phyloP scores from a whole-genome alignment of 1,139 yeast species.

The Candida labiduridarum region DNA sequence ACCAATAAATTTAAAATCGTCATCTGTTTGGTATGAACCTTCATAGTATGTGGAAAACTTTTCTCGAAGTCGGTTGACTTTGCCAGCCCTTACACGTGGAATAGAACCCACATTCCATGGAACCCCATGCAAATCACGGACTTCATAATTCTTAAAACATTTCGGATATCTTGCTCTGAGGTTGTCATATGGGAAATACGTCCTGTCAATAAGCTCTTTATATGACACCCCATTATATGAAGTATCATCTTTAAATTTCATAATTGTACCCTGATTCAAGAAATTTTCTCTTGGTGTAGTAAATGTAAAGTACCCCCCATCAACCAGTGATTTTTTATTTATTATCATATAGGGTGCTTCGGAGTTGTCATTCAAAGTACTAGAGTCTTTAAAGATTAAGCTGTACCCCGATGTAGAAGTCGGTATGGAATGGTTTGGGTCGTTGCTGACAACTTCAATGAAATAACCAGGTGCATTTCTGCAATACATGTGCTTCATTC shows the following conservation, averaged over 20 bases:
- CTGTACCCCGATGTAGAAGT: conserved; percentile 27
- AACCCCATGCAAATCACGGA: conserved; percentile 28
- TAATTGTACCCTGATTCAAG: conserved; percentile 9
- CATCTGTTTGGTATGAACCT: conserved; percentile 12
- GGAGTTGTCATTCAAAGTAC: conserved; percentile 25
- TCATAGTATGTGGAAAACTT: conserved; percentile 14
- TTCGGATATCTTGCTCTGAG: conserved; percentile 11
- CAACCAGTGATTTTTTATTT: conserved; percentile 26
- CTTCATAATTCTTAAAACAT: conserved; percentile 32
- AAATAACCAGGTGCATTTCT: conserved; percentile 60
- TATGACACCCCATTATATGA: conserved; percentile 31
- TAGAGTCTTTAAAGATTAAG: conserved; percentile 35
- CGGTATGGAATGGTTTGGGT: conserved; percentile 15
- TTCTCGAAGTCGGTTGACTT: conserved; percentile 21
- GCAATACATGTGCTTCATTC: conserved; percentile 53
- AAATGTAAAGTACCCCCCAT: conserved; percentile 37
- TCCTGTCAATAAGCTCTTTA: conserved; percentile 27
- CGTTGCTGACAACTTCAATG: conserved; percentile 36
- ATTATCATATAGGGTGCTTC: conserved; percentile 33
- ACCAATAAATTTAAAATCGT: conserved; percentile 27
- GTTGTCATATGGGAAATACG: conserved; percentile 24
- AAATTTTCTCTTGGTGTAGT: conserved; percentile 17
- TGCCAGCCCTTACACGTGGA: conserved; percentile 35
- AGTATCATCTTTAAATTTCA: conserved; percentile 12
- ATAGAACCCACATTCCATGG: conserved; percentile 51